phyloP scores from a whole-genome alignment of 2,329 filamentous ascomycete genomes.

The Alternaria arborescens region DNA sequence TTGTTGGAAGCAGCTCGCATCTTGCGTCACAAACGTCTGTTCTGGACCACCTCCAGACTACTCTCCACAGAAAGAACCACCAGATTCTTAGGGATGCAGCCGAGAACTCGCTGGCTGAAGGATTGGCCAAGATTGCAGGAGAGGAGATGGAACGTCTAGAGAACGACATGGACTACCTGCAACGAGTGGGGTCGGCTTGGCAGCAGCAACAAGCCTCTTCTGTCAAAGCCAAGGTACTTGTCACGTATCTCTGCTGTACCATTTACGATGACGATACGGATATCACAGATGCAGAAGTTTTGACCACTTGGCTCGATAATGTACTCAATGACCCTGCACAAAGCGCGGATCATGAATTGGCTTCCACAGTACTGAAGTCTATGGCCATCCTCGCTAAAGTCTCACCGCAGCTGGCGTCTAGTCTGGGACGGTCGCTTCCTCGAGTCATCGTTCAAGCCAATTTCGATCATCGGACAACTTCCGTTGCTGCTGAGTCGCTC shows the following conservation, averaged over 20 bases:
- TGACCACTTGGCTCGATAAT: slow-evolving; percentile 87
- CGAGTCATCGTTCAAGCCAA: slow-evolving; percentile 87
- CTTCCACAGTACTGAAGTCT: slow-evolving; percentile 78
- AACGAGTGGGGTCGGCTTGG: slow-evolving; percentile 78
- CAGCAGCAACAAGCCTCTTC: slow-evolving; percentile 87
- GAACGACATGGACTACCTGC: slow-evolving; percentile 87
- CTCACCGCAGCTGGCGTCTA: slow-evolving; percentile 75
- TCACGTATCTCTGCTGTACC: slow-evolving; percentile 85
- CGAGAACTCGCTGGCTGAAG: slow-evolving; percentile 55
- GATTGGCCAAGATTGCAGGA: slow-evolving; percentile 74
- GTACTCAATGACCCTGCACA: slow-evolving; percentile 80
- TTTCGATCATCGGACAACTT: slow-evolving; percentile 72
- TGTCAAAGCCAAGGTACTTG: slow-evolving; percentile 82
- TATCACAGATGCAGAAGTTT: slow-evolving; percentile 76
- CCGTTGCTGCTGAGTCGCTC: slow-evolving; percentile 82
- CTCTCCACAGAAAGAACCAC: slow-evolving; percentile 26
- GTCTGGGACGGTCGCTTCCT: slow-evolving; percentile 79
- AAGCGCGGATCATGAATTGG: slow-evolving; percentile 81
- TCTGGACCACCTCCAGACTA: slow-evolving; percentile 69
- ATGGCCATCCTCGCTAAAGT: slow-evolving; percentile 83
- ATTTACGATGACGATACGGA: slow-evolving; percentile 75
- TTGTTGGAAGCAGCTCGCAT: slow-evolving; percentile 68
- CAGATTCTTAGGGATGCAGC: slow-evolving; percentile 28
- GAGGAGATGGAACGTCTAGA: slow-evolving; percentile 89
- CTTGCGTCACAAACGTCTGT: slow-evolving; percentile 69